Evolutionary conservation across 345 rosid genomes (phyloP), one percentile per base, ranked within the genome.

Genomic region (Eucalyptus curtisii): DNA sequence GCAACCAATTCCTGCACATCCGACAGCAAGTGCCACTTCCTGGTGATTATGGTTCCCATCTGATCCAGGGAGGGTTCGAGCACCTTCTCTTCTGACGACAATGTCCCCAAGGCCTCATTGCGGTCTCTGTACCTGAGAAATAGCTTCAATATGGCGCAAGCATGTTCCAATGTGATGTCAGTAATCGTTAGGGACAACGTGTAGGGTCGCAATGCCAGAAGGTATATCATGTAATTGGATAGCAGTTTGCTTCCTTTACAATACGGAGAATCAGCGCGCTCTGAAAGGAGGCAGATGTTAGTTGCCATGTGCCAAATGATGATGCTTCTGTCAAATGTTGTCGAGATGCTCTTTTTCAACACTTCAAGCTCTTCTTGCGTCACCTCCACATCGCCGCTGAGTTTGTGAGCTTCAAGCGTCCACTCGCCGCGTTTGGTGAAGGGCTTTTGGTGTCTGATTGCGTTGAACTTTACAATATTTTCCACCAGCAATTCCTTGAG

Each of bases 171-270:
- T 44, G 79, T 86, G 64, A 86, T 59, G 48, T 68, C 86, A 15
- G 50, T 27, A 49, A 49, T 50, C 30, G 44, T 22, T 2, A 48
- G 24, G 22, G 88, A 61, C 33, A 89, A 8, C 85, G 20, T 40
- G 10, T 50, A 50, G 24, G 91, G 91, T 44, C 49, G 66, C 33
- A 48, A 16, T 15, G 88, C 55, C 0, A 89, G 85, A 17, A 89
- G 89, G 50, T 89, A 87, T 66, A 85, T 16, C 85, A 87, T 84
- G 25, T 89, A 89, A 49, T 79, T 27, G 4, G 91, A 89, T 8
- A 89, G 42, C 50, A 57, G 71, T 66, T 64, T 7, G 47, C 86
- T 89, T 0, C 2, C 19, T 27, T 15, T n/a, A 31, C 86, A 3
- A 33, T n/a, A 0, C 0, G 44, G 4, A 27, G 47, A 13, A 9